Evolutionary conservation across 768 basidiomycete species (phyloP).

Genomic region (Lactarius sanguifluus): DNA sequence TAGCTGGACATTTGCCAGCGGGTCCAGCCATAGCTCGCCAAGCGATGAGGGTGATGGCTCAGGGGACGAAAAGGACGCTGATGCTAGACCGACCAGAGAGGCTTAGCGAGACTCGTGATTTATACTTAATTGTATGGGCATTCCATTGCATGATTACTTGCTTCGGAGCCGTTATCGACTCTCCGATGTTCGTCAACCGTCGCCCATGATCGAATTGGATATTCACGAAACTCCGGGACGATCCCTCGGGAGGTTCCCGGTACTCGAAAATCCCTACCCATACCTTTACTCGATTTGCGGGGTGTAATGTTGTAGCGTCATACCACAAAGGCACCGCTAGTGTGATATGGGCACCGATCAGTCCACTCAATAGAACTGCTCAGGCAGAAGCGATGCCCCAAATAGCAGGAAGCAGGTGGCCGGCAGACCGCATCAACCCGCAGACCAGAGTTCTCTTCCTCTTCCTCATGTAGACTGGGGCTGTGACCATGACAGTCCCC

Average conservation of each 20-base stretch:
- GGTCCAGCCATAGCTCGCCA: constrained; percentile 28
- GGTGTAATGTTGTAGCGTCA: background rate
- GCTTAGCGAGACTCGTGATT: constrained; percentile 23
- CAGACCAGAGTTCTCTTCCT: background rate
- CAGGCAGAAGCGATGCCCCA: background rate
- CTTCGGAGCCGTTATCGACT: background rate
- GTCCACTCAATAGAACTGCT: background rate
- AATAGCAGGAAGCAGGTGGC: background rate
- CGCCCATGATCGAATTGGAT: background rate
- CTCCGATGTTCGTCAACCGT: constrained; percentile 1
- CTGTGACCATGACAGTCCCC: background rate
- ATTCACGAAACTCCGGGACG: constrained; percentile 4
- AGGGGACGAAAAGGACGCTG: constrained; percentile 23
- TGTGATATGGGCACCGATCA: constrained; percentile 1
- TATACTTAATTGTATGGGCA: constrained; percentile 24
- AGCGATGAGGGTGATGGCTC: constrained; percentile 24
- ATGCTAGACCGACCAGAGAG: constrained; percentile 10
- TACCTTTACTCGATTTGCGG: background rate
- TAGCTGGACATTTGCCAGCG: constrained; percentile 68
- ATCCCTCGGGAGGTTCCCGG: background rate
- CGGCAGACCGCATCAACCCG: background rate
- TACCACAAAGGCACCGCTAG: background rate
- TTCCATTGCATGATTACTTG: constrained; percentile 11
- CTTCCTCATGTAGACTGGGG: background rate
- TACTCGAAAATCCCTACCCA: background rate